phyloP scores from a whole-genome alignment of 768 basidiomycete species.

The Amanita rimosa region DNA sequence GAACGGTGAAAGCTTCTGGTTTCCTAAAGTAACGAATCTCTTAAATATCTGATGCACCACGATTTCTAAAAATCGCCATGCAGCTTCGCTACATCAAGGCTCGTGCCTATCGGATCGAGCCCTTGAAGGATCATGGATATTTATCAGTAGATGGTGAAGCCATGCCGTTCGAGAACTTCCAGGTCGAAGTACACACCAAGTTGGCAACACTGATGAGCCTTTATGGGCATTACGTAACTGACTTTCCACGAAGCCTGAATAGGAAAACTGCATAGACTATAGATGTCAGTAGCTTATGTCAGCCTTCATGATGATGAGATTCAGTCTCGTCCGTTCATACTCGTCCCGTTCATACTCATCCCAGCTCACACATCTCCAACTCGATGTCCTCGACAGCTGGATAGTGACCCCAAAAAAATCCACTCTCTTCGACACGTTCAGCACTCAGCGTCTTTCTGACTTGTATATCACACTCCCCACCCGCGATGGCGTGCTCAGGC shows the following conservation, averaged over 20 bases:
- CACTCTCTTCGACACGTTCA: conserved; percentile 36
- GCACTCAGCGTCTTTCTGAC: conserved; percentile 46
- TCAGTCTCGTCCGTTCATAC: no score
- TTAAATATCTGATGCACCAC: no score
- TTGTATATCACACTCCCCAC: conserved; percentile 65
- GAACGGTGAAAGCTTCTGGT: conserved; percentile 53
- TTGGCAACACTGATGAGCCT: conserved; percentile 59
- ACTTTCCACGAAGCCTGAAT: conserved; percentile 26
- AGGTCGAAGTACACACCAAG: conserved; percentile 65
- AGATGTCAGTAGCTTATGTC: no score
- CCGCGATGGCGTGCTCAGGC: conserved; percentile 42
- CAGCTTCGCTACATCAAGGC: conserved; percentile 70
- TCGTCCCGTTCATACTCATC: not conserved
- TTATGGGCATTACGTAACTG: conserved; percentile 45
- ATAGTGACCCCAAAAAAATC: conserved; percentile 36
- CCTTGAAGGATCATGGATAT: conserved; percentile 38
- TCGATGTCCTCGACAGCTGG: conserved; percentile 38
- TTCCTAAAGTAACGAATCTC: conserved; percentile 29
- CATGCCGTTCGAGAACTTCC: conserved; percentile 63
- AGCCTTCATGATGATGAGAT: no score
- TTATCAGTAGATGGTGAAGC: conserved; percentile 73
- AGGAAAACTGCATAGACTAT: not conserved
- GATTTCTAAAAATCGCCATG: not conserved
- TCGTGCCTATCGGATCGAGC: conserved; percentile 61
- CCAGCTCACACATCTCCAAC: not conserved